These are phyloP conservation scores for Chaetomium globosum DNA, from an alignment of 2,329 filamentous ascomycete genomes.

Conservation along the genomic window DNA sequence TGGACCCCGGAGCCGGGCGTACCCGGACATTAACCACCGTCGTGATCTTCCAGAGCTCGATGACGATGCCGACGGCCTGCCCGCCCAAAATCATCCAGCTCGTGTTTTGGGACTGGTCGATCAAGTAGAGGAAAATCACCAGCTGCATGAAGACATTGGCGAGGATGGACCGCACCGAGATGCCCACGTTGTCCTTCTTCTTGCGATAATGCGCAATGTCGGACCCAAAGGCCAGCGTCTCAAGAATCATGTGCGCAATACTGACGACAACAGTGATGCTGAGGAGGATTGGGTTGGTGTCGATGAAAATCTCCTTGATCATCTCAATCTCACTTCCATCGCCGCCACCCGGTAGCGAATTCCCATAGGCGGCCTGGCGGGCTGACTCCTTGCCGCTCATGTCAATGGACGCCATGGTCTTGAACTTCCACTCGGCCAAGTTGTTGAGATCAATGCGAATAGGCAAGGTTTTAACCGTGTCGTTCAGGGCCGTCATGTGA, in stretches of 20 bases:
- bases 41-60: constrained; percentile 88
- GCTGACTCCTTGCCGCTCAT: constrained; percentile 83
- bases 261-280: constrained; percentile 81
- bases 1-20: constrained; percentile 68
- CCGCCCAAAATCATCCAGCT: constrained; percentile 98
- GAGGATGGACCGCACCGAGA: constrained; percentile 92
- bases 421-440: constrained; percentile 86
- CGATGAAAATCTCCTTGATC: constrained; percentile 91
- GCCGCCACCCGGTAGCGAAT: constrained; percentile 71
- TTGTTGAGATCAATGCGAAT: constrained; percentile 83
- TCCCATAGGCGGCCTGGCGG: constrained; percentile 73
- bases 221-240: constrained; percentile 94
- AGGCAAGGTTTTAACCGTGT: constrained; percentile 79
- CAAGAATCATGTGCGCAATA: constrained; percentile 90
- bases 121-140: constrained; percentile 92
- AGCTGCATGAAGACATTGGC: constrained; percentile 97
- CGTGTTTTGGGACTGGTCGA: constrained; percentile 97
- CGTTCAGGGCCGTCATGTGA: constrained; percentile 90
- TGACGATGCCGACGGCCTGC: constrained; percentile 77
- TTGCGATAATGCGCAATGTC: constrained; percentile 98
- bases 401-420: constrained; percentile 79
- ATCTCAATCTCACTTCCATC: constrained; percentile 95
- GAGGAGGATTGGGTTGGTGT: constrained; percentile 91
- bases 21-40: constrained; percentile 89
- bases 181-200: constrained; percentile 99